Evolutionary conservation across 179 eudicot species (phyloP), one percentile per base, ranked within the genome.

Genomic region (Camellia oleifera): DNA sequence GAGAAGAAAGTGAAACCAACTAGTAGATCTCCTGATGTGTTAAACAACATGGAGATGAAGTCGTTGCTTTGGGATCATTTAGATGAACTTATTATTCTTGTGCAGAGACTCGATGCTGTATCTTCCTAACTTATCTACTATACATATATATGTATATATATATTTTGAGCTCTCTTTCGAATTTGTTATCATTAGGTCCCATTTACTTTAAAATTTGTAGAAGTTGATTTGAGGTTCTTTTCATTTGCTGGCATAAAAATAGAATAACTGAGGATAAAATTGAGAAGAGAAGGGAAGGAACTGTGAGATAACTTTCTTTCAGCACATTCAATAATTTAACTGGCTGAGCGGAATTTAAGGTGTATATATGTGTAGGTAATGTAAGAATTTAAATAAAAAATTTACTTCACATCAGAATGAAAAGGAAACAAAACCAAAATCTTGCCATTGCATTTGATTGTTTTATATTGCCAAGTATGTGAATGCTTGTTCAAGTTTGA

Each of bases 51-150:
- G 83, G 93, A 89, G 58, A 78, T 88, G 80, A 84, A 83, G 61
- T 62, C 85, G 69, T 81, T 87, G 86, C 90, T 93, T 77, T 93
- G 94, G 98, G 83, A 90, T 87, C 86, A 88, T 81, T 64, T 93
- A 72, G 91, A 89, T 82, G 79, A 84, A 12, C 92, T 93, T 74
- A 87, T 88, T 61, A 57, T 79, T 88, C 94, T 93, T 68, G 88
- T 91, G 83, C 82, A 83, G 87, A 92, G 83, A 85, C 92, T 93
- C 56, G 56, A 69, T 75, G 89, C 84, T 75, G 98, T 93, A 90
- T 57, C 92, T 83, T 75, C 76, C 42, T 11, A 58, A 71, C 75
- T 82, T 82, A 6, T 79, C 20, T 76, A 32, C 40, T 60, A 10
- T 68, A 66, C 60, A 23, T 44, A 10, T 42, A 26, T 20, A 20